Percentiles rank a stretch among this genome's conserved stretches.
Conservation (phyloP, 139 green algal genomes). For the Penium margaritaceum region DNA sequence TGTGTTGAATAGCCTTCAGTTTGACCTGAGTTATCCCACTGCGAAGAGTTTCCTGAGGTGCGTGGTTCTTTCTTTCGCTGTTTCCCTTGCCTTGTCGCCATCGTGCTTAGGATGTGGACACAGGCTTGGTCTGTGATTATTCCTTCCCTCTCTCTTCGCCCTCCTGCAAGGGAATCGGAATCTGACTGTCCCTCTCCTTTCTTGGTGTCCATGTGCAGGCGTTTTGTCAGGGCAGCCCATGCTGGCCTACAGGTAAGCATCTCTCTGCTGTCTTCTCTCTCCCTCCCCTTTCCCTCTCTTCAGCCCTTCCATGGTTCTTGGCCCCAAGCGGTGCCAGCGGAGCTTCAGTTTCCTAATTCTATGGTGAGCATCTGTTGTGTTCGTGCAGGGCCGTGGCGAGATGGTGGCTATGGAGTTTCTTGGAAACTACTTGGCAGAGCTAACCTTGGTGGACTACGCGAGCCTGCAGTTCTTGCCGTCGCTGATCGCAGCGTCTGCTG, state of each 20-base stretch:
- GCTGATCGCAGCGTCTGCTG: constrained; percentile 64
- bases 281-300: background rate
- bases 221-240: constrained; percentile 52
- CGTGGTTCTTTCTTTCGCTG: no score
- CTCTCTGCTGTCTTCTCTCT: background rate
- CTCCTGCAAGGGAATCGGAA: no score
- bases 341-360: no score
- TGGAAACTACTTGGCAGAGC: constrained; percentile 78
- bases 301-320: background rate
- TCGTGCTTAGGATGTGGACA: no score
- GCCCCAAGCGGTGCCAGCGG: no score
- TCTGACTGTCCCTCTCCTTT: no score
- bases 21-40: constrained; percentile 81
- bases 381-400: no score
- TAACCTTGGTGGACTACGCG: constrained; percentile 76
- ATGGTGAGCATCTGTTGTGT: no score
- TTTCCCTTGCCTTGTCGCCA: no score
- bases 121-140: no score
- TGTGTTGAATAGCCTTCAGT: constrained; percentile 71
- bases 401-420: constrained; percentile 58
- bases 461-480: constrained; percentile 72
- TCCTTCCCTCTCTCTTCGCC: no score
- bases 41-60: constrained; percentile 78
- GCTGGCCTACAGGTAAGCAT: constrained; percentile 19
- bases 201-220: no score